Evolutionary conservation across 2,329 filamentous ascomycete genomes (phyloP), one percentile per base, ranked within the genome.

Genomic region (Aspergillus bombycis): DNA sequence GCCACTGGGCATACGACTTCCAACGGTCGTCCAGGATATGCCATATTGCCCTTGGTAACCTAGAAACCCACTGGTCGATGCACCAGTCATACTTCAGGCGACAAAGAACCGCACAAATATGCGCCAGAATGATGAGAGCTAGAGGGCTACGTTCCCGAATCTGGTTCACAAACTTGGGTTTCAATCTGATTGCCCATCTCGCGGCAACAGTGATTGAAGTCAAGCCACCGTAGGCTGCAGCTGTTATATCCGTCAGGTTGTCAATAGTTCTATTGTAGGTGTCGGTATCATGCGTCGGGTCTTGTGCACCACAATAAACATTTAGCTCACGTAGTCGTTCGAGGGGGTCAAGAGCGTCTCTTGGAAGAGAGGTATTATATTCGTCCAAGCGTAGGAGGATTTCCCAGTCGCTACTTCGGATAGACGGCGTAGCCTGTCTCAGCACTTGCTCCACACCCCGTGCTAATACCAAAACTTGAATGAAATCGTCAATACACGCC

Each of bases 71-170:
- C 46, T 89, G 89, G 41, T 87, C 83, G 11, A 91, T 78, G 86
- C 89, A 92, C 90, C 90, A 92, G 7, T 71, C 71, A 34, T 89
- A 79, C 32, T 81, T 75, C 64, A 89, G 83, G 65, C 87, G 81
- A 45, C 83, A 82, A 67, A 88, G 86, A 23, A 91, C 79, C 57
- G 81, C 28, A 88, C 81, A 69, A 88, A 87, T 67, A 88, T 86
- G 72, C 82, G 90, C 48, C 83, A 86, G 48, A 85, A 86, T 28
- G 83, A 89, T 89, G 21, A 89, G 68, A 0, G 79, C 76, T 53
- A 80, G 67, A 0, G 77, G 76, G 30, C 75, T 73, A 26, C 74
- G 75, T 60, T 79, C 76, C 10, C 74, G 71, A 16, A 80, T 54
- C n/a, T 75, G 65, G 41, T 80, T 75, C 56, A 80, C 63, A 57